phyloP scores from a whole-genome alignment of 257 asterid species.

The Cynanchum wilfordii region DNA sequence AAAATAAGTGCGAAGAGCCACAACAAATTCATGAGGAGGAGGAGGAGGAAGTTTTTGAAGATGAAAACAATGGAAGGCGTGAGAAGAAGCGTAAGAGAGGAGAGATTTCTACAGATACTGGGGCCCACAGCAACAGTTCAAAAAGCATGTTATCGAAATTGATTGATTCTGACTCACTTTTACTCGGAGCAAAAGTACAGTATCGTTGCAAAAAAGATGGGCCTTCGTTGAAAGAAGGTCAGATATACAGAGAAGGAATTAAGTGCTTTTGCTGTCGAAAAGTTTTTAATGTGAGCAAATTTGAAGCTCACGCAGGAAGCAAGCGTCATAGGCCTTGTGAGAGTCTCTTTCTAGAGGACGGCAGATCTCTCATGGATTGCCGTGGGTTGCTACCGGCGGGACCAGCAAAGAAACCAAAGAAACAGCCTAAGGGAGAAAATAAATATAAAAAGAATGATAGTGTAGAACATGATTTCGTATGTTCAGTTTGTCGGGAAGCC shows the following conservation, averaged over 20 bases:
- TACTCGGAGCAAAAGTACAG: constrained; percentile 58
- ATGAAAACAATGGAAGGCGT: no score
- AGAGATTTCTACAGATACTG: no score
- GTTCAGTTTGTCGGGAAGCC: no score
- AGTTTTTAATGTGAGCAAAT: constrained; percentile 45
- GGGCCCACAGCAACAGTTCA: no score
- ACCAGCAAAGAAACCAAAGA: constrained; percentile 3
- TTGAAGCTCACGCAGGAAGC: constrained; percentile 78
- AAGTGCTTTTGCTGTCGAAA: constrained; percentile 63
- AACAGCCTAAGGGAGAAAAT: not conserved
- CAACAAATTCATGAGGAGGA: no score
- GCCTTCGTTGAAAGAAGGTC: constrained; percentile 47
- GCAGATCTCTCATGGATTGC: constrained; percentile 69
- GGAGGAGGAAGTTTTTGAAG: no score
- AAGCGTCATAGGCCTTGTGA: constrained; percentile 49
- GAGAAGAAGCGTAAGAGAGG: no score
- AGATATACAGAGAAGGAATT: constrained; percentile 77
- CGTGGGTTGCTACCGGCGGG: constrained; percentile 34
- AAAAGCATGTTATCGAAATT: constrained; percentile 57
- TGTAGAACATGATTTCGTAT: no score
- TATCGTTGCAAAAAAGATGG: constrained; percentile 30
- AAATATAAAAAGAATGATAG: no score
- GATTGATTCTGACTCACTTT: constrained; percentile 58
- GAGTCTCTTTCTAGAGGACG: constrained; percentile 64
- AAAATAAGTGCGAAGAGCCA: no score